Base-by-base conservation (phyloP, 1,284 basidiomycete species). In the Spongispora temasekensis region DNA sequence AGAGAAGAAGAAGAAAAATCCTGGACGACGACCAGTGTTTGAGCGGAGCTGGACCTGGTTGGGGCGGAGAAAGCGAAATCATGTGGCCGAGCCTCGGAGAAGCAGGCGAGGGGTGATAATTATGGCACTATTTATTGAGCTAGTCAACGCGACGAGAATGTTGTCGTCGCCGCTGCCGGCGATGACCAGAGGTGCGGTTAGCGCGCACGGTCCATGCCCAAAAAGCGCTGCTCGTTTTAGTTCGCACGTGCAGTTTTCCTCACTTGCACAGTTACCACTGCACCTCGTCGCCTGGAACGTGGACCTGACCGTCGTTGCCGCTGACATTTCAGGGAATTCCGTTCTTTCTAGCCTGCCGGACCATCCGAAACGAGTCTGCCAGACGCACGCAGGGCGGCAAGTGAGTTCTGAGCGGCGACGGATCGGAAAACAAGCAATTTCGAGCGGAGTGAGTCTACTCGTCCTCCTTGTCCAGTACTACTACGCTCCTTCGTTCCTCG, bases 371-470 rank as follows among this genome's bases (percentile, higher is more conserved):
- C 59, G 56, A 58, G 40, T 25, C 37, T 57, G 34, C 53, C 55
- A 55, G 44, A 60, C 51, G 13, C 57, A 52, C 64, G 63, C 56
- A 62, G 57, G 56, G 40, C 55, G 62, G 59, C 64, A 64, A 55
- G 46, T 51, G 28, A 65, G 68, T 73, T 73, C 71, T 74, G 71
- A 75, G 71, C 71, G 74, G 71, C 74, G 71, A 68, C 71, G 65
- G 64, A 75, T 74, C 72, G 72, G 73, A 71, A 72, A 74, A 62
- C 61, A 58, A 65, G 72, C 71, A 71, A 69, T 75, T 73, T 73
- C 67, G 74, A 67, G 71, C 71, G 71, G 71, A 73, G 71, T 73
- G 71, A 76, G 74, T 73, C 50, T 61, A 8, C 58, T 17, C 35
- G 21, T 32, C 37, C 48, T 60, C 56, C 56, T 44, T n/a, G 34